These are phyloP conservation scores for Annulohypoxylon nitens DNA, from an alignment of 495 filamentous ascomycete species.

Conservation along the genomic window DNA sequence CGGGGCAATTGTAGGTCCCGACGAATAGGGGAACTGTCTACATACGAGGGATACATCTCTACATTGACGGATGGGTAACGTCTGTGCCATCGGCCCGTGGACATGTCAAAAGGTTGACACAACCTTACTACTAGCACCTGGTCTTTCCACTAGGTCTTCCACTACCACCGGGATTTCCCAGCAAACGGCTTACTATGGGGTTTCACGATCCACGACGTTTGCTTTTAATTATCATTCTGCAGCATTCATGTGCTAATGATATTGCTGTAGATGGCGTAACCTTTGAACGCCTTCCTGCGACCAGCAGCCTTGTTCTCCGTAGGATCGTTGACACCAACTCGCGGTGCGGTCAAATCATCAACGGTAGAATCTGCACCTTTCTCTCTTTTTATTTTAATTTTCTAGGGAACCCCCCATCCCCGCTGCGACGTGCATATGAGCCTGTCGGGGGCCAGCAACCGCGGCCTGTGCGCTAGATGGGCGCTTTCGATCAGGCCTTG, in stretches of 20 bases:
- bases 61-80: slow-evolving; percentile 39
- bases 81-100: slow-evolving; percentile 43
- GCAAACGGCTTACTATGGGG: slow-evolving; percentile 24
- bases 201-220: slow-evolving; percentile 20
- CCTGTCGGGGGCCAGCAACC: slow-evolving; percentile 43
- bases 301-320: slow-evolving; percentile 27
- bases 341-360: slow-evolving; percentile 28
- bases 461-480: slow-evolving; percentile 48
- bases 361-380: slow-evolving; percentile 25
- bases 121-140: slow-evolving; percentile 27
- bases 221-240: slow-evolving; percentile 39
- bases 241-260: slow-evolving; percentile 14
- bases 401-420: slow-evolving; percentile 32
- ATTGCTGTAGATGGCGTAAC: slow-evolving; percentile 33
- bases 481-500: slow-evolving; percentile 42
- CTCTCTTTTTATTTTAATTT: slow-evolving; percentile 19
- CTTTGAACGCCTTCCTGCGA: slow-evolving; percentile 23
- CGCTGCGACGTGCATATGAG: slow-evolving; percentile 43
- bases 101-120: slow-evolving; percentile 43
- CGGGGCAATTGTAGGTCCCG: slow-evolving; percentile 5
- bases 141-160: too few relatives aligned
- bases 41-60: slow-evolving; percentile 9
- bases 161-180: slow-evolving; percentile 31
- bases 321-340: slow-evolving; percentile 27
- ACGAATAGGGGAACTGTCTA: slow-evolving; percentile 21